Percentiles rank a stretch among this genome's conserved stretches.
These are phyloP conservation scores for Pseudogymnoascus destructans DNA, from an alignment of 2,329 filamentous ascomycete species.

Conservation along the genomic window DNA sequence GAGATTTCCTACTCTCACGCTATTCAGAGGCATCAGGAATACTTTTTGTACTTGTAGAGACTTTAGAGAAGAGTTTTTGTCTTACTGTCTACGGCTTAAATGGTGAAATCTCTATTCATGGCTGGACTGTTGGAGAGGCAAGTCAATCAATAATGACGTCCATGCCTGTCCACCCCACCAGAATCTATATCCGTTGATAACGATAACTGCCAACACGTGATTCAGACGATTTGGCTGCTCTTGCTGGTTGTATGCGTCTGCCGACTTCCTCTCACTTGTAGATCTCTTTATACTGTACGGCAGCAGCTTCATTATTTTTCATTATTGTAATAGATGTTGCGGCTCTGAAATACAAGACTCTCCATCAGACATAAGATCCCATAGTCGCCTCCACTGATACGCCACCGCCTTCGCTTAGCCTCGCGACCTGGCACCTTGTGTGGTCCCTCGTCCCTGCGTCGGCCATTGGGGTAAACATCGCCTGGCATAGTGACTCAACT, in stretches of 20 bases:
- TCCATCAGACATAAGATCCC: neutral
- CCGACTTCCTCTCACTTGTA: neutral
- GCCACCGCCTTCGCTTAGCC: neutral
- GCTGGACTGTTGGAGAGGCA: conserved; percentile 1
- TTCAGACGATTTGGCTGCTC: neutral
- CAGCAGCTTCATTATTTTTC: neutral
- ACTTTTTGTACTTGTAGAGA: neutral
- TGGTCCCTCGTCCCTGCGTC: neutral
- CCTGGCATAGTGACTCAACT: neutral
- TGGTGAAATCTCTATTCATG: conserved; percentile 7
- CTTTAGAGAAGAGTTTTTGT: neutral
- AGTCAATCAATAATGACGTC: conserved; percentile 9
- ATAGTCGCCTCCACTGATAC: neutral
- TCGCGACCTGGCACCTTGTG: neutral
- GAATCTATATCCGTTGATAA: conserved; percentile 8
- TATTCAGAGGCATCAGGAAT: neutral
- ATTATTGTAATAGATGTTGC: neutral
- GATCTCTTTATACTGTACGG: neutral
- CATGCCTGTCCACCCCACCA: conserved; percentile 6
- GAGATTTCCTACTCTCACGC: neutral
- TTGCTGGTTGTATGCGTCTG: neutral
- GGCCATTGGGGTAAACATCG: neutral
- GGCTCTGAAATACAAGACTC: neutral
- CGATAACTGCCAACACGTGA: neutral
- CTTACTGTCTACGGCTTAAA: conserved; percentile 1